Evolutionary conservation across 768 basidiomycete species (phyloP).

Genomic region (Pulveroboletus sp.): DNA sequence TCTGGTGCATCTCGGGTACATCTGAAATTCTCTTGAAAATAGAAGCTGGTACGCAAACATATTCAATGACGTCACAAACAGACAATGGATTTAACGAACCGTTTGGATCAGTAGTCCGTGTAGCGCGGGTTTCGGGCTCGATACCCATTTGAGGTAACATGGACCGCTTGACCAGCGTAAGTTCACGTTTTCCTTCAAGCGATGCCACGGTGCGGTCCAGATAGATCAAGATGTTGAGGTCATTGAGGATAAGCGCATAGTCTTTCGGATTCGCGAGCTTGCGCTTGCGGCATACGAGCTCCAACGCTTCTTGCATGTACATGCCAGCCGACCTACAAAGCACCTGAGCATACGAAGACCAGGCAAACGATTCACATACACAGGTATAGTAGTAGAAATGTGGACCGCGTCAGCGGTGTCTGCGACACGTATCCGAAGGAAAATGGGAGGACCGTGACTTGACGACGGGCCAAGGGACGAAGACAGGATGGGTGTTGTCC

Average conservation of each 20-base stretch:
- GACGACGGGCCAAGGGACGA: conserved; percentile 69
- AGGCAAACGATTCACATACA: conserved; percentile 51
- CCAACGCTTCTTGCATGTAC: conserved; percentile 96
- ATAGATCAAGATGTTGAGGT: conserved; percentile 73
- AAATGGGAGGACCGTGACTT: conserved; percentile 76
- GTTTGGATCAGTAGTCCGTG: conserved; percentile 86
- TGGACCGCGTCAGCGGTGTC: conserved; percentile 82
- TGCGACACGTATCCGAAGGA: conserved; percentile 78
- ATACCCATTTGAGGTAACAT: conserved; percentile 73
- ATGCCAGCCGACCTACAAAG: conserved; percentile 72
- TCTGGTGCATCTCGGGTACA: conserved; percentile 48
- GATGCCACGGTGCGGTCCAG: conserved; percentile 96
- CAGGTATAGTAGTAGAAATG: conserved; percentile 86
- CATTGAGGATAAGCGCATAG: conserved; percentile 72
- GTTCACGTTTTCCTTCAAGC: conserved; percentile 81
- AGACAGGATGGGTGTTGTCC: conserved; percentile 54
- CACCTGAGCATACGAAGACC: not conserved
- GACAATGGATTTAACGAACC: conserved; percentile 45
- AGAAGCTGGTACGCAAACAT: conserved; percentile 53
- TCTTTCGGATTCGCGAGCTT: conserved; percentile 68
- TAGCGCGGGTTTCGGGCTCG: conserved; percentile 61
- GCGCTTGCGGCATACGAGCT: conserved; percentile 72
- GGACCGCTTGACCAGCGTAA: conserved; percentile 75
- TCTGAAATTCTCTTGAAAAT: conserved; percentile 92
- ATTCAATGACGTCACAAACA: not conserved